Percentiles rank a stretch among this genome's conserved stretches.
Evolutionary conservation across 2,329 filamentous ascomycete species (phyloP).

Genomic region (Trichoderma endophyticum): DNA sequence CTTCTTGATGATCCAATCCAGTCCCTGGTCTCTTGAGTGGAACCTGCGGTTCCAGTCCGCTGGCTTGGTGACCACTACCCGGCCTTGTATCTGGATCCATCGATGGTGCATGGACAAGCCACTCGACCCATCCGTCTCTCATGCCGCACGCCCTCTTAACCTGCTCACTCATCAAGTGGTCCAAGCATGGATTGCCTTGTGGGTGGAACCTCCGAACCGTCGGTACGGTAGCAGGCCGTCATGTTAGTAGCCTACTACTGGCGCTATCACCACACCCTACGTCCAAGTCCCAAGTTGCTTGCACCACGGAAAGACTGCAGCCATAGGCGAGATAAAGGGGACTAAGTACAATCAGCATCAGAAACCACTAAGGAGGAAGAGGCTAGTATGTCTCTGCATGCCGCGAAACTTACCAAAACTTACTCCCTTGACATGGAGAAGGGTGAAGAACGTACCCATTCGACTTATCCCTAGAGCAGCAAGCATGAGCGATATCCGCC

Average conservation of each 20-base stretch:
- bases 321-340: neutral
- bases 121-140: neutral
- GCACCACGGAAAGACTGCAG: neutral
- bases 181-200: neutral
- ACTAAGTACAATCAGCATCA: conserved; percentile 7
- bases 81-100: conserved; percentile 14
- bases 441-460: neutral
- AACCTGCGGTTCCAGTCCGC: conserved; percentile 15
- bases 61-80: conserved; percentile 17
- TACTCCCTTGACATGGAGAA: neutral
- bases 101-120: conserved; percentile 1
- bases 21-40: conserved; percentile 4
- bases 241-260: neutral
- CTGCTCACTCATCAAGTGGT: conserved; percentile 1
- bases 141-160: neutral
- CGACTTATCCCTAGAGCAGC: neutral
- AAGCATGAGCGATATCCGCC: conserved; percentile 1
- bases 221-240: conserved; percentile 16
- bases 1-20: neutral
- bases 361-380: conserved; percentile 8
- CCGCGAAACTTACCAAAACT: neutral
- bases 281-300: neutral
- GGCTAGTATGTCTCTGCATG: conserved; percentile 4
- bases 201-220: conserved; percentile 1
- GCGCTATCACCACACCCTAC: conserved; percentile 7